phyloP scores from a whole-genome alignment of 2,329 filamentous ascomycete species.

The Sarocladium brachiariae region DNA sequence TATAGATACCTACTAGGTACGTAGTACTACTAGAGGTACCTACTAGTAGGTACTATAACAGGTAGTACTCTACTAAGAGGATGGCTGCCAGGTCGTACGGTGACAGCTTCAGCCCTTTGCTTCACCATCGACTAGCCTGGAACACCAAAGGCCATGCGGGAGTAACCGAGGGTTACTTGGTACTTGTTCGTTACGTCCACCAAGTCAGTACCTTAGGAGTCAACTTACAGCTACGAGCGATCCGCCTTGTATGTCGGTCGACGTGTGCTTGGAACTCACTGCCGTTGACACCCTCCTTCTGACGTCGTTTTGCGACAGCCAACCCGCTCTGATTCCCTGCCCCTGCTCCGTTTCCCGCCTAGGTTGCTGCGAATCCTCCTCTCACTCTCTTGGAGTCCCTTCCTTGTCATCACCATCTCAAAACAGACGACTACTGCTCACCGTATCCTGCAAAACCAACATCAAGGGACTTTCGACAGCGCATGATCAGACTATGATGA shows the following conservation, averaged over 20 bases:
- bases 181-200: too few species aligned
- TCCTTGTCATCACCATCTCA: too few species aligned
- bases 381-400: too few species aligned
- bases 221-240: too few species aligned
- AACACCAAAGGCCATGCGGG: background rate
- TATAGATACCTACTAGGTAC: too few species aligned
- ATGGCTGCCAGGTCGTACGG: background rate
- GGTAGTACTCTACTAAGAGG: too few species aligned
- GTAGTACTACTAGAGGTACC: too few species aligned
- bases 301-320: background rate
- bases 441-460: too few species aligned
- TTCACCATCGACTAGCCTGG: slow-evolving; percentile 5
- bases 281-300: background rate
- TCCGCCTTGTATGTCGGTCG: background rate
- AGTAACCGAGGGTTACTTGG: background rate
- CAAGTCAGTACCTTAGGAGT: too few species aligned
- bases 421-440: too few species aligned
- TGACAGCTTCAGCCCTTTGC: background rate
- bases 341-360: background rate
- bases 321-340: background rate
- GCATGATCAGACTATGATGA: background rate
- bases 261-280: background rate
- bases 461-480: too few species aligned
- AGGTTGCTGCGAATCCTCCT: background rate
- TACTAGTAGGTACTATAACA: too few species aligned